Evolutionary conservation across 108 stramenopile genomes (phyloP).

Genomic region (Cyclotella cryptica): DNA sequence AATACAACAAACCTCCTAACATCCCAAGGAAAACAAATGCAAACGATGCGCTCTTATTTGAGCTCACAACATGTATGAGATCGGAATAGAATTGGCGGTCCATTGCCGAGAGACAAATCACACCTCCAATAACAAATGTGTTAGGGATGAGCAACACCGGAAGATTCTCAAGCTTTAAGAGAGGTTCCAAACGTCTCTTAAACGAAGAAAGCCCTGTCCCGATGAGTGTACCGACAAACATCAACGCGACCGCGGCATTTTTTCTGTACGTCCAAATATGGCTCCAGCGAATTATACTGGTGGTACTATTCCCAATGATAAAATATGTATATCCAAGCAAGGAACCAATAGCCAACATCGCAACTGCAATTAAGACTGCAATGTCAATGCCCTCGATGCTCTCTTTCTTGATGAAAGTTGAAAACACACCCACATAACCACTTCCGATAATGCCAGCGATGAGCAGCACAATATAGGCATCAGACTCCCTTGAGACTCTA

Average conservation of each 20-base stretch:
- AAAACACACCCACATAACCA: constrained; percentile 1
- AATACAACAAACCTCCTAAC: neutral
- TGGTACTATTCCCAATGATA: constrained; percentile 1
- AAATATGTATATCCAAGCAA: neutral
- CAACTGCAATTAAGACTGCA: neutral
- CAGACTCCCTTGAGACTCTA: constrained; percentile 17
- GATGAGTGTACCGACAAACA: constrained; percentile 6
- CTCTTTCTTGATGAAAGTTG: neutral
- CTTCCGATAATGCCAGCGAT: constrained; percentile 3
- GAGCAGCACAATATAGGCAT: constrained; percentile 10
- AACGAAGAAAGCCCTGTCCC: constrained; percentile 6
- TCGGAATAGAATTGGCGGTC: constrained; percentile 11
- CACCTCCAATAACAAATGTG: constrained; percentile 18
- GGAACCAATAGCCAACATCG: neutral
- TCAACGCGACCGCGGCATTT: constrained; percentile 21
- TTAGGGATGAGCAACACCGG: constrained; percentile 8
- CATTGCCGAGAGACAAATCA: neutral
- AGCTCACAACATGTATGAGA: constrained; percentile 6
- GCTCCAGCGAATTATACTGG: constrained; percentile 16
- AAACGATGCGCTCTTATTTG: constrained; percentile 20
- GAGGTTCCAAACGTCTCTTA: constrained; percentile 5
- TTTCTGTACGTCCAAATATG: constrained; percentile 23
- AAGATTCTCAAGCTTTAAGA: neutral
- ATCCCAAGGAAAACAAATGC: constrained; percentile 21
- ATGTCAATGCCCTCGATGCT: neutral